phyloP scores from a whole-genome alignment of 805 yeast species.

The Yamadazyma tumulicola region DNA sequence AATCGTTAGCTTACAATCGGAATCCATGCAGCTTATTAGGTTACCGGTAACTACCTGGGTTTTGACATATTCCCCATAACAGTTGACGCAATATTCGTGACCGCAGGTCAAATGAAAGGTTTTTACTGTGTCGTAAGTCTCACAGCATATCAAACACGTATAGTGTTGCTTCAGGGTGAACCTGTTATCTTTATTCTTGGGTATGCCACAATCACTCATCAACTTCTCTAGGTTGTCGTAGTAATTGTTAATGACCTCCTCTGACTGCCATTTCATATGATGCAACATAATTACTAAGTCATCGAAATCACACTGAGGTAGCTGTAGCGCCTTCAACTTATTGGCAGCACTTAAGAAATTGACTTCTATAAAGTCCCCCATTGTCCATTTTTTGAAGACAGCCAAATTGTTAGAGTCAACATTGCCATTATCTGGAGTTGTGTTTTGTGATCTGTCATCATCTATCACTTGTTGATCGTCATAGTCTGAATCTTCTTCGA shows the following conservation, averaged over 20 bases:
- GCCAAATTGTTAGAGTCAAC: conserved; percentile 1
- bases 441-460: conserved; percentile 1
- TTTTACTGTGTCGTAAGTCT: conserved; percentile 32
- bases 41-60: conserved; percentile 47
- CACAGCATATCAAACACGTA: conserved; percentile 72
- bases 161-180: conserved; percentile 21
- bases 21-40: conserved; percentile 64
- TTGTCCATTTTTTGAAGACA: conserved; percentile 22
- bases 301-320: conserved; percentile 26
- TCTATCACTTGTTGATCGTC: too few relatives aligned
- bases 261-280: conserved; percentile 36
- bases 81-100: conserved; percentile 66
- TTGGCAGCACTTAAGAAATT: conserved; percentile 21
- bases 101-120: conserved; percentile 60
- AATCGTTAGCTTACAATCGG: conserved; percentile 45
- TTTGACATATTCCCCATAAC: conserved; percentile 61
- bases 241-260: conserved; percentile 34
- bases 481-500: conserved; percentile 12
- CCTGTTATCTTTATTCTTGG: conserved; percentile 5
- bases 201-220: conserved; percentile 26
- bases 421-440: conserved; percentile 2
- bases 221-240: conserved; percentile 28
- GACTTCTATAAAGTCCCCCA: conserved; percentile 21
- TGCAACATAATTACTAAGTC: conserved; percentile 36
- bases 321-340: conserved; percentile 18